A percentile compares a stretch with the other conserved stretches of the same genome.
Evolutionary conservation across 73 alveolate species (phyloP).

Genomic region (Strombidium stylifer): DNA sequence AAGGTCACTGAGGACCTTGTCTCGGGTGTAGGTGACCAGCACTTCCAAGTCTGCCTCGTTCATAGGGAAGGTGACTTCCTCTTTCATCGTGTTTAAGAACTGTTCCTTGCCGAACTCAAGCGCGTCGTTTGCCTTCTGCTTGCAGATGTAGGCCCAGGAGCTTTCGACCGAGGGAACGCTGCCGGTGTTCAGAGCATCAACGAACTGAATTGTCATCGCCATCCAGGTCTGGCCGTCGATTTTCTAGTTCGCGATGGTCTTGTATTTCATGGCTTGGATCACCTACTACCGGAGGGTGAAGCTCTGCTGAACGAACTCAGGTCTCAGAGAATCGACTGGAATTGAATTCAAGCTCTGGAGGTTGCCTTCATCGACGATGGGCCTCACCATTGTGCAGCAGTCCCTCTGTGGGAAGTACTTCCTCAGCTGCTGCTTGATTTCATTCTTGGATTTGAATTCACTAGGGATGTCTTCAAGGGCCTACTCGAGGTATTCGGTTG

Average conservation of each 20-base stretch:
- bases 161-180: conserved; percentile 87
- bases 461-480: conserved; percentile 78
- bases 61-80: conserved; percentile 26
- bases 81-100: too few species aligned
- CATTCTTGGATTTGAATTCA: conserved; percentile 87
- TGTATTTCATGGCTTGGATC: conserved; percentile 82
- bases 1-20: conserved; percentile 24
- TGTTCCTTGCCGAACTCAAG: too few species aligned
- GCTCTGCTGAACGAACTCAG: conserved; percentile 93
- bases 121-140: too few species aligned
- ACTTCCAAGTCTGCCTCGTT: conserved; percentile 54
- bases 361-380: conserved; percentile 92
- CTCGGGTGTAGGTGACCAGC: conserved; percentile 36
- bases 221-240: conserved; percentile 85
- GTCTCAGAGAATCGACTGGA: conserved; percentile 86
- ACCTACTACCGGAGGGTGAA: conserved; percentile 83
- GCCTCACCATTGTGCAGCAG: conserved; percentile 96
- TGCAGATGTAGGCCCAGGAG: conserved; percentile 84
- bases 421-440: conserved; percentile 88
- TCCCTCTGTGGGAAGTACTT: conserved; percentile 94
- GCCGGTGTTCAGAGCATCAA: conserved; percentile 81
- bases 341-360: conserved; percentile 79
- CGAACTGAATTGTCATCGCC: conserved; percentile 66
- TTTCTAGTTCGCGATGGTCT: conserved; percentile 82
- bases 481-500: conserved; percentile 95